These are phyloP conservation scores for Xanthoceras sorbifolium DNA, from an alignment of 345 rosid species.

Conservation along the genomic window DNA sequence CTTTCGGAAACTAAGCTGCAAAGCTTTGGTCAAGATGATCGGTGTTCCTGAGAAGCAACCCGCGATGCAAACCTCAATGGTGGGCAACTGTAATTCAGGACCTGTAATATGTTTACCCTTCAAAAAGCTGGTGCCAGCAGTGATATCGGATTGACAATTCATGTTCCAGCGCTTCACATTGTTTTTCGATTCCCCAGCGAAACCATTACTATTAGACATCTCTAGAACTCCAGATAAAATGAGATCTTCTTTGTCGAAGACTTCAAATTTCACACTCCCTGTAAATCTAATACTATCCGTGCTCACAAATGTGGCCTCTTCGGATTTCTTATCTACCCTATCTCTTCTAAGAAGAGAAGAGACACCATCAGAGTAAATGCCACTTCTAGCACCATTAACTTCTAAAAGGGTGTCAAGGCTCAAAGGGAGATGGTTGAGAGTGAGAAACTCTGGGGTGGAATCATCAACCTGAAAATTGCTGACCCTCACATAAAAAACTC, in stretches of 20 bases:
- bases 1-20: slow-evolving; percentile 67
- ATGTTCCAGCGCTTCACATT: slow-evolving; percentile 64
- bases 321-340: slow-evolving; percentile 74
- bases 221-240: slow-evolving; percentile 79
- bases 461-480: slow-evolving; percentile 69
- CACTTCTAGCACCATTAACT: slow-evolving; percentile 67
- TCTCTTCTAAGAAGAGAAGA: slow-evolving; percentile 74
- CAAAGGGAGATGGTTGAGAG: slow-evolving; percentile 73
- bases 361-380: slow-evolving; percentile 61
- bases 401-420: slow-evolving; percentile 74
- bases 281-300: slow-evolving; percentile 76
- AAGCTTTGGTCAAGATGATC: slow-evolving; percentile 74
- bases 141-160: slow-evolving; percentile 67
- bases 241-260: slow-evolving; percentile 56
- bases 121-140: slow-evolving; percentile 58
- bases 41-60: slow-evolving; percentile 81
- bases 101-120: slow-evolving; percentile 57
- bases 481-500: slow-evolving; percentile 87
- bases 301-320: slow-evolving; percentile 87
- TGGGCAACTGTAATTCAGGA: slow-evolving; percentile 50
- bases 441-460: slow-evolving; percentile 69
- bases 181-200: slow-evolving; percentile 56
- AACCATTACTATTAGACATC: slow-evolving; percentile 56
- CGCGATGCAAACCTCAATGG: slow-evolving; percentile 83
- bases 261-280: slow-evolving; percentile 87